A percentile compares a stretch with the other conserved stretches of the same genome.
Evolutionary conservation across 148 eudicot genomes (phyloP).

Genomic region (Amaranthus palmeri): DNA sequence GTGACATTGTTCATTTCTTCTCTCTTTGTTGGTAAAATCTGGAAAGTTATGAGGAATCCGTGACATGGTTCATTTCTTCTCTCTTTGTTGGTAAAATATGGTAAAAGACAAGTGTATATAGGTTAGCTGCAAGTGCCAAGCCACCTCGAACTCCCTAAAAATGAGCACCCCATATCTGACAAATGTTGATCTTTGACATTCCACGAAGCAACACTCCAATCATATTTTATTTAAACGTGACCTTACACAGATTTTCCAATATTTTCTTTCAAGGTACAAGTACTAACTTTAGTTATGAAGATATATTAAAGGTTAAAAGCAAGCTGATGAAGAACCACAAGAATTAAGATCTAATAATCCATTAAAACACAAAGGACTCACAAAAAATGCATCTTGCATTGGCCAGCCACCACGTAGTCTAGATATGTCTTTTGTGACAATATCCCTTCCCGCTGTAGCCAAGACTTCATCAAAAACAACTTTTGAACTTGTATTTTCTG

Average conservation of each 20-base stretch:
- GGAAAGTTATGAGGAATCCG: not conserved
- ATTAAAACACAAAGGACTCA: constrained; percentile 33
- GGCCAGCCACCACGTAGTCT: constrained; percentile 99
- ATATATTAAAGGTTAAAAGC: not conserved
- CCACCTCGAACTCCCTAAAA: too few species aligned
- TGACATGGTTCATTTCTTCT: not conserved
- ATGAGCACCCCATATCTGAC: too few species aligned
- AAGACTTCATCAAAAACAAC: constrained; percentile 87
- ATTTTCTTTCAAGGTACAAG: not conserved
- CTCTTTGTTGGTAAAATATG: not conserved
- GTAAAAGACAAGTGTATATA: not conserved
- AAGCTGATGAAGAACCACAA: constrained; percentile 6
- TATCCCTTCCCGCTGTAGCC: constrained; percentile 84
- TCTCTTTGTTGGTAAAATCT: too few species aligned
- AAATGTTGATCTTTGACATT: not conserved
- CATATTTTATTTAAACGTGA: not conserved
- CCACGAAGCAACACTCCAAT: not conserved
- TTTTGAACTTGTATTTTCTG: constrained; percentile 75
- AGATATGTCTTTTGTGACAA: constrained; percentile 90
- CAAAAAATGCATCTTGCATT: constrained; percentile 93
- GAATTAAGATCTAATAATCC: not conserved
- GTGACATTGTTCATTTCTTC: not conserved
- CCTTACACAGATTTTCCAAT: not conserved
- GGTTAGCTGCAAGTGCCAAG: too few species aligned
- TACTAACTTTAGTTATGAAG: not conserved